Evolutionary conservation across 139 green algal species (phyloP), one percentile per base, ranked within the genome.

Genomic region (Asterochloris sp.): DNA sequence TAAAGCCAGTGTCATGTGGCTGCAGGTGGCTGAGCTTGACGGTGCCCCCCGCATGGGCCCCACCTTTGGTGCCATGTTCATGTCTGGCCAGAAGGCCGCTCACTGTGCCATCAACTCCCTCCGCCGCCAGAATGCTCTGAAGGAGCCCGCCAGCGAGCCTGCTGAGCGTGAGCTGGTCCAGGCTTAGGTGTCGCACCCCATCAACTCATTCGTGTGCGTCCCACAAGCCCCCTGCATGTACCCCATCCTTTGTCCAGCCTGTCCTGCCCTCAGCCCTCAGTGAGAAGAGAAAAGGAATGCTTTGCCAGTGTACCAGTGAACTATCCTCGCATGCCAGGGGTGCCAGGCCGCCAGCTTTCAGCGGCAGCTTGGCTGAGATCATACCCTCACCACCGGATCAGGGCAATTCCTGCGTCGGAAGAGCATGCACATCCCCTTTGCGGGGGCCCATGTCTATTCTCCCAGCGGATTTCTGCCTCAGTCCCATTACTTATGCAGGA

Each of bases 51-150:
- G 95, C 86, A 98, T 98, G 96, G 96, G 96, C 78, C 96, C 96
- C 71, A 99, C 96, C 60, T 98, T 99, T 86, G 96, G 95, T 62
- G 95, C 96, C 68, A 99, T 99, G 96, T 96, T 98, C 81, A 91
- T 98, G 60, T 95, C 89, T 60, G 96, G 96, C 75, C 90, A 93
- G 78, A 98, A 98, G 89, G 96, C 96, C 10, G 96, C 95, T 0
- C 92, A 98, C 82, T 87, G 97, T 10, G 96, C 94, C n/a, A 84
- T 97, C 73, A 94, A 95, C 83, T 90, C 88, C 12, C 90, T 98
- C 12, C 66, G 60, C 28, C 77, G 83, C 77, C 83, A 86, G 77
- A 73, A 82, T 1, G 83, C 69, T 26, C 62, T 84, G 62, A 26
- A 80, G 73, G 69, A 83, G 80, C 77, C 63, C 15, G 77, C 73